Base-by-base conservation (phyloP, 441 rosid species). In the Kokia cookei region DNA sequence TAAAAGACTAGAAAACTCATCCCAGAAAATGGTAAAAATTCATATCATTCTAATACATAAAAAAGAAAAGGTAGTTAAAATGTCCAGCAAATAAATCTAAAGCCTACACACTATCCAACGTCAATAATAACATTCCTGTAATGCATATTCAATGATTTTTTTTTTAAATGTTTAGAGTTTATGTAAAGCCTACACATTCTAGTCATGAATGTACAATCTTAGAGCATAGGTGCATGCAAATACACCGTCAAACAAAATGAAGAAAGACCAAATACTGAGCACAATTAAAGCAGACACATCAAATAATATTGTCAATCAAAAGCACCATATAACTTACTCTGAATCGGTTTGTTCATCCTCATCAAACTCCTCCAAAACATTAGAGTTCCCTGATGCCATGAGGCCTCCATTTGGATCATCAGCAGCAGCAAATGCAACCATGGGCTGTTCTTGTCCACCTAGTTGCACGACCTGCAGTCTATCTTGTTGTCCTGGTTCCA, bases 291-390 rank as follows among this genome's bases (percentile, higher is more conserved):
- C 19, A 61, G 43, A 69, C 51, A 1, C 51, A 47, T n/a, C 51
- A 32, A 5, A 5, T 7, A 32, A 45, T n/a, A 35, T 35, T 5
- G 24, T 17, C 58, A 24, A 72, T 42, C 22, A 37, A 68, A 70
- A 55, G 69, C 32, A 29, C 50, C 50, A 9, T 42, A 27, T 29
- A 75, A 78, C 90, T 78, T 83, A 93, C 99, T 90, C 97, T 66
- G 97, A 86, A 80, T 92, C 94, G 62, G 89, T 86, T 73, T 88
- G 94, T 72, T 91, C 99, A 72, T 89, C 97, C 72, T 77, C 79
- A 55, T 92, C 97, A 78, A 84, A 78, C 63, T 90, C 95, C 69
- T 91, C 99, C 8, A 66, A 73, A 69, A 76, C 63, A 79, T 80
- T 79, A 65, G 85, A 72, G 77, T 69, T 81, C 69, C 82, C 85